Evolutionary conservation across 2,329 filamentous ascomycete species (phyloP), one percentile per base, ranked within the genome.

Genomic region (Ceratocystis cacaofunesta): DNA sequence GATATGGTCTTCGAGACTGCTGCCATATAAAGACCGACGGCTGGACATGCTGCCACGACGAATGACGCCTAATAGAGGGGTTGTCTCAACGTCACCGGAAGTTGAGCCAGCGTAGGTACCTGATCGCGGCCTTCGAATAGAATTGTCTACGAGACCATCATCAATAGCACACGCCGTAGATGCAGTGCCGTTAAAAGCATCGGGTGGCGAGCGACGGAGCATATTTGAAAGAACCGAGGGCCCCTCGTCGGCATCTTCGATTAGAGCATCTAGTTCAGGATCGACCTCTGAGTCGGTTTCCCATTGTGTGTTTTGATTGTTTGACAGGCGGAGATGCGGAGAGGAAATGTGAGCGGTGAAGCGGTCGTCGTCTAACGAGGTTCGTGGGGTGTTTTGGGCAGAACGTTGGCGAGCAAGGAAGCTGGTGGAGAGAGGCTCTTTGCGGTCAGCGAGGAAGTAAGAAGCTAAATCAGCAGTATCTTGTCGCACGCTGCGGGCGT

Each of bases 381-480:
- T 66, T 43, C 73, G 70, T 44, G 65, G 69, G 62, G 69, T 68
- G 36, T 74, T 48, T 70, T 71, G 19, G 76, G 75, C 58, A 73
- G 74, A 65, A 73, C 73, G 60, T 73, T 75, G 43, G 70, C 70
- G 66, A 8, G 66, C 10, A 8, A 67, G 63, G 41, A 67, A 67
- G 76, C 55, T 73, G 70, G 66, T 60, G 32, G 66, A 65, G 30
- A 67, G 66, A 5, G 66, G 66, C 15, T 76, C 73, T 66, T 79
- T 76, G 70, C 81, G 80, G 70, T 88, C 84, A 48, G 86, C 86
- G 32, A 96, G 81, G 62, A 90, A 86, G 73, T 92, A 90, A 19
- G 84, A 90, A 55, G 91, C 91, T 66, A 96, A 80, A 75, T 95
- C 90, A 63, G 90, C 89, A 1, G 91, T 95, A 72, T 94, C 87